These are phyloP conservation scores for Candida sojae DNA, from an alignment of 1,139 yeast genomes.

Conservation along the genomic window DNA sequence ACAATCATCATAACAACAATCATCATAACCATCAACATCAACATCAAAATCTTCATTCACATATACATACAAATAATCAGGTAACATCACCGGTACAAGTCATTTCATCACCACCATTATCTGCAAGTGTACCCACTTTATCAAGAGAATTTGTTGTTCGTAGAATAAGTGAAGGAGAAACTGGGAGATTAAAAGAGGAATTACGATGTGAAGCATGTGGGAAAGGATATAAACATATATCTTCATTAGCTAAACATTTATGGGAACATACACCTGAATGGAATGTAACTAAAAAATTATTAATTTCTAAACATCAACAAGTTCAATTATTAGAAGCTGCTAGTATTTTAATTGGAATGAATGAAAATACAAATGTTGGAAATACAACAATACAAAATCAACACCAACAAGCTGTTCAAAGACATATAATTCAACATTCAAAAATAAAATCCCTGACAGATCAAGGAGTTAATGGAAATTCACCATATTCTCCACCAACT, in stretches of 20 bases:
- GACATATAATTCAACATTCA: slow-evolving; percentile 1
- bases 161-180: slow-evolving; percentile 82
- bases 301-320: slow-evolving; percentile 88
- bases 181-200: slow-evolving; percentile 80
- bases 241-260: slow-evolving; percentile 73
- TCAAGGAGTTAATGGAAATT: not conserved
- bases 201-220: slow-evolving; percentile 89
- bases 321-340: slow-evolving; percentile 90
- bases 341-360: slow-evolving; percentile 80
- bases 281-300: slow-evolving; percentile 78
- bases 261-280: slow-evolving; percentile 90
- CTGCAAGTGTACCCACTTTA: slow-evolving; percentile 49
- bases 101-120: slow-evolving; percentile 16
- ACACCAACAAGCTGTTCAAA: slow-evolving; percentile 1
- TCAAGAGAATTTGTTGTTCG: slow-evolving; percentile 78
- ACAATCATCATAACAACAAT: slow-evolving; percentile 9
- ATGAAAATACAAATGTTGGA: slow-evolving; percentile 35
- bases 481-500: slow-evolving; percentile 11
- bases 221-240: slow-evolving; percentile 83
- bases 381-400: not conserved
- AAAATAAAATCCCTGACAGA: not conserved
- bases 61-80: slow-evolving; percentile 3
- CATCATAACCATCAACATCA: slow-evolving; percentile 11
- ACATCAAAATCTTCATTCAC: not conserved
- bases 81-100: slow-evolving; percentile 5